phyloP scores from a whole-genome alignment of 208 protist species.

The Strigomonas culicis region DNA sequence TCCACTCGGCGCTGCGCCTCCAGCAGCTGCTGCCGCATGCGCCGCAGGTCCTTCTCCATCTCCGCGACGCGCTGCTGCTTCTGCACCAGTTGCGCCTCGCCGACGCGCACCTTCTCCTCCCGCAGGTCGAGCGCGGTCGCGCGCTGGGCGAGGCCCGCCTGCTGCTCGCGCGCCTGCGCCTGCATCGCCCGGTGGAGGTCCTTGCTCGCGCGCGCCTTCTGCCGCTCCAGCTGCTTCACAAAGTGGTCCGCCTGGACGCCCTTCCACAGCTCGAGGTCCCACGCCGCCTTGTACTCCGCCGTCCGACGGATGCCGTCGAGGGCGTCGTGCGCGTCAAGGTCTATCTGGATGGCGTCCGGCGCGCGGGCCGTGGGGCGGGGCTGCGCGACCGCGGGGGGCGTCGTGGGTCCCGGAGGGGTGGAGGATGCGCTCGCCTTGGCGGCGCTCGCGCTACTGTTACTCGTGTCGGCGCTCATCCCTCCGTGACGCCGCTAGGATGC shows the following conservation, averaged over 20 bases:
- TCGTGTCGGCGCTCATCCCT: constrained; percentile 6
- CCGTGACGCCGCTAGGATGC: background rate
- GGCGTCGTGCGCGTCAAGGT: background rate
- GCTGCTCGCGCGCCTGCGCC: constrained; percentile 24
- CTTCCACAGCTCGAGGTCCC: constrained; percentile 89
- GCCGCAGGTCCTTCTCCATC: constrained; percentile 52
- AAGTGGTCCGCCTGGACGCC: constrained; percentile 71
- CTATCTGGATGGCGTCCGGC: background rate
- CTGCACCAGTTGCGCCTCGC: constrained; percentile 36
- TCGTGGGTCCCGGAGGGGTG: no score
- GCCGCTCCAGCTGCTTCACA: constrained; percentile 39
- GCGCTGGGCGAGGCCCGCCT: constrained; percentile 15
- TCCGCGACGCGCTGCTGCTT: constrained; percentile 34
- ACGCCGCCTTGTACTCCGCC: constrained; percentile 79
- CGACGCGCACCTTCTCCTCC: constrained; percentile 29
- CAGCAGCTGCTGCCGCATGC: constrained; percentile 52
- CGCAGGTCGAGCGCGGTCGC: background rate
- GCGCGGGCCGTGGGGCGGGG: background rate
- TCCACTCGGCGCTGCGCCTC: constrained; percentile 67
- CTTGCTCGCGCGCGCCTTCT: constrained; percentile 11
- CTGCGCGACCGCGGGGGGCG: no score
- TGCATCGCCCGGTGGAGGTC: constrained; percentile 19
- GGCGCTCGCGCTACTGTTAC: constrained; percentile 8
- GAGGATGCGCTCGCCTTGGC: background rate
- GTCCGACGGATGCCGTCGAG: constrained; percentile 58